Percentiles rank a stretch among this genome's conserved stretches.
Conservation (phyloP, 208 protist species). For the Trypanosoma boissoni region DNA sequence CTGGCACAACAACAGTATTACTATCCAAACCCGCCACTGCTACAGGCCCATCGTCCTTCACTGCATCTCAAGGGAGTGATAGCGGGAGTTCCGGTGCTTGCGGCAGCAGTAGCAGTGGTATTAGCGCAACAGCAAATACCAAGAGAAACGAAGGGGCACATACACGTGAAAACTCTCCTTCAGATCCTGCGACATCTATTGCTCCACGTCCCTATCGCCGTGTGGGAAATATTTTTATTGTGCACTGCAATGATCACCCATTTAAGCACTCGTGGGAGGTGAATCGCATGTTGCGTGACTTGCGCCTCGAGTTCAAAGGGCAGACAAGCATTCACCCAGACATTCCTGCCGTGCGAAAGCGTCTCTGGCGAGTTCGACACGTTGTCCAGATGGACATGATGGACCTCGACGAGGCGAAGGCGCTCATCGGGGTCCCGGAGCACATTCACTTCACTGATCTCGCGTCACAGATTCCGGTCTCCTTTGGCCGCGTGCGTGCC, state of each 20-base stretch:
- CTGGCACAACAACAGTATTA: too few species aligned
- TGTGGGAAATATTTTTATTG: constrained; percentile 84
- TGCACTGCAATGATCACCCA: constrained; percentile 73
- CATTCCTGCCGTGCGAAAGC: constrained; percentile 65
- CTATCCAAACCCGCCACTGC: too few species aligned
- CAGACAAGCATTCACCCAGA: constrained; percentile 83
- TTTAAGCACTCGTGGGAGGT: constrained; percentile 88
- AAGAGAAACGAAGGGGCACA: too few species aligned
- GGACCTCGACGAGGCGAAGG: constrained; percentile 81
- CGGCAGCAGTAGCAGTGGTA: not conserved
- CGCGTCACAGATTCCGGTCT: constrained; percentile 44
- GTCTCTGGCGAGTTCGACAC: constrained; percentile 73
- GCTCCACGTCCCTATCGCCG: constrained; percentile 57
- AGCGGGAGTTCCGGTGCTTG: too few species aligned
- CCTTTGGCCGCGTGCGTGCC: constrained; percentile 53
- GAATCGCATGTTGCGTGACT: constrained; percentile 73
- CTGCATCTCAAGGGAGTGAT: too few species aligned
- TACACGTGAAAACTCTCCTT: too few species aligned
- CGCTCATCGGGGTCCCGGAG: constrained; percentile 69
- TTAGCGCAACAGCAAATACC: not conserved
- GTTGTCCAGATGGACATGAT: constrained; percentile 73
- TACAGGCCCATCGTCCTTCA: too few species aligned
- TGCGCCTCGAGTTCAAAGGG: constrained; percentile 82
- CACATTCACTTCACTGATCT: constrained; percentile 79
- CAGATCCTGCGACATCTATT: constrained; percentile 24